A percentile compares a stretch with the other conserved stretches of the same genome.
phyloP scores from a whole-genome alignment of 2,329 filamentous ascomycete genomes.

The Curvularia hawaiiensis region DNA sequence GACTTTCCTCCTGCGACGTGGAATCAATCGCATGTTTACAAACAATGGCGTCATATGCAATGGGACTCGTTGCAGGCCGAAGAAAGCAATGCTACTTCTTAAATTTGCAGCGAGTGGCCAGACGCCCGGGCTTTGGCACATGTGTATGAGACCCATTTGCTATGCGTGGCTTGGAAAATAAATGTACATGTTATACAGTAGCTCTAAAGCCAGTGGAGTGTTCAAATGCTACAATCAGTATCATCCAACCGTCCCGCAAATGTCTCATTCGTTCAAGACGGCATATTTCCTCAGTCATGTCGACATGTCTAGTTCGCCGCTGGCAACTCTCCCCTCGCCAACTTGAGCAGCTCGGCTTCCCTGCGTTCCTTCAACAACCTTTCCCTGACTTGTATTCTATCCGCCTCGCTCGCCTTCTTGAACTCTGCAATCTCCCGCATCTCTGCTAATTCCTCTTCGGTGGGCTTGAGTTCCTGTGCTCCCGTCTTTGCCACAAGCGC shows the following conservation, averaged over 20 bases:
- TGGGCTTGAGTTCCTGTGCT: conserved; percentile 62
- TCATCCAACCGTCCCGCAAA: background rate
- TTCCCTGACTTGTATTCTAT: conserved; percentile 60
- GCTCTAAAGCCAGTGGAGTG: conserved; percentile 1
- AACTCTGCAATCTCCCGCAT: conserved; percentile 63
- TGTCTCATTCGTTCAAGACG: background rate
- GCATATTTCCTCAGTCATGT: background rate
- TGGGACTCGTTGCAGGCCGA: background rate
- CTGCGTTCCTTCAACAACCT: conserved; percentile 63
- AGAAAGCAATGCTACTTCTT: background rate
- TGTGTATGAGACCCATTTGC: background rate
- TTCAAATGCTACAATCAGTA: background rate
- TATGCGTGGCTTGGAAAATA: conserved; percentile 1
- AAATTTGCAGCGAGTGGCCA: background rate
- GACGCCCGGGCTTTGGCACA: background rate
- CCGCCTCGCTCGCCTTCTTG: conserved; percentile 56
- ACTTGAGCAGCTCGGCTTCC: conserved; percentile 63
- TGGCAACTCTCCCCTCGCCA: conserved; percentile 54
- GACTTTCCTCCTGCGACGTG: background rate
- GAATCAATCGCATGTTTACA: background rate
- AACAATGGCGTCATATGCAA: conserved; percentile 1
- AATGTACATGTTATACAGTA: conserved; percentile 15
- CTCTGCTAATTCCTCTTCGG: conserved; percentile 63
- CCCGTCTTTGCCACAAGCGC: conserved; percentile 67
- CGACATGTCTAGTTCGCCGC: conserved; percentile 4